Conservation (phyloP, 1,284 basidiomycete species). For the Nidula niveotomentosa region DNA sequence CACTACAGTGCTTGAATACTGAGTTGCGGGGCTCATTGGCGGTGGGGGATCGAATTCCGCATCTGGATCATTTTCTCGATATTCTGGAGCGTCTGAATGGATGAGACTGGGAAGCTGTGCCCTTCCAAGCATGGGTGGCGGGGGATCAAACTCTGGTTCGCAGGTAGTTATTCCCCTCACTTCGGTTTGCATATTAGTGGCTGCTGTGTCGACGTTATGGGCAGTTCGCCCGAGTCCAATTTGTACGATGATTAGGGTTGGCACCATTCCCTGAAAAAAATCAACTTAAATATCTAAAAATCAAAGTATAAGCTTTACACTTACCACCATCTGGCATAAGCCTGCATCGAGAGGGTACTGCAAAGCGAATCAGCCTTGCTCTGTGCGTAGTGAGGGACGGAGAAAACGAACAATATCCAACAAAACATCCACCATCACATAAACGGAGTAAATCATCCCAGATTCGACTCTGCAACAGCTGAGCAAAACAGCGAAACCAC, state of each 20-base stretch:
- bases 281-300: background rate
- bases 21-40: slow-evolving; percentile 1
- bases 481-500: background rate
- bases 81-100: too few species aligned
- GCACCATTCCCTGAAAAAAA: slow-evolving; percentile 14
- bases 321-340: slow-evolving; percentile 16
- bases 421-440: slow-evolving; percentile 4
- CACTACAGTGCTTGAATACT: background rate
- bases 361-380: background rate
- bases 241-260: slow-evolving; percentile 16
- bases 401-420: background rate
- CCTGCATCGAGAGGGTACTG: background rate
- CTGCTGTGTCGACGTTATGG: slow-evolving; percentile 6
- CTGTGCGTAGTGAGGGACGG: background rate
- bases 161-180: slow-evolving; percentile 11
- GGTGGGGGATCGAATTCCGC: background rate
- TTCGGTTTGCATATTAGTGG: slow-evolving; percentile 15
- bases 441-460: slow-evolving; percentile 7
- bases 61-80: slow-evolving; percentile 5
- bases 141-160: slow-evolving; percentile 12
- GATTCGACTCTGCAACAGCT: slow-evolving; percentile 4
- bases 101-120: too few species aligned
- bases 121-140: slow-evolving; percentile 5
- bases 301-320: slow-evolving; percentile 1
- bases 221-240: slow-evolving; percentile 9